A percentile compares a stretch with the other conserved stretches of the same genome.
Evolutionary conservation across 176 grass and related monocot species (phyloP).

Genomic region (Musa itinerans): DNA sequence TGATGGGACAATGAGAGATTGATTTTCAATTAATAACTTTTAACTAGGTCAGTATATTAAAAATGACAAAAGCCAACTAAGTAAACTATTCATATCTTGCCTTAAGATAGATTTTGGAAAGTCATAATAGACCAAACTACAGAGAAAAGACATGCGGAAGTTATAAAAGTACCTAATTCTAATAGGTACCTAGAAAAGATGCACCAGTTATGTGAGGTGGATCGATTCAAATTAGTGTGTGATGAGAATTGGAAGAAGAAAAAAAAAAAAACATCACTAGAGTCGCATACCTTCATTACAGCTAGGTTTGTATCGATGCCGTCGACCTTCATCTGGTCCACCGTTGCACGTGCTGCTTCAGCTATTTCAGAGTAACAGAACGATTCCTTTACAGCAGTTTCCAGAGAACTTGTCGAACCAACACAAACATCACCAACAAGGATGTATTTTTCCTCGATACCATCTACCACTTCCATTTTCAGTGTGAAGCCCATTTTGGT

Average conservation of each 20-base stretch:
- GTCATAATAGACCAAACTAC: too few species aligned
- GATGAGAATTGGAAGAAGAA: neutral
- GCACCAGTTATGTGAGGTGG: too few species aligned
- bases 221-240: neutral
- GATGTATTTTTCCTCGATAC: constrained; percentile 28
- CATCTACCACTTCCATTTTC: constrained; percentile 14
- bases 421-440: constrained; percentile 40
- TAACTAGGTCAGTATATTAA: too few species aligned
- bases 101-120: too few species aligned
- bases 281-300: constrained; percentile 52
- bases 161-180: too few species aligned
- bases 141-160: too few species aligned
- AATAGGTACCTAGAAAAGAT: too few species aligned
- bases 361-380: constrained; percentile 59
- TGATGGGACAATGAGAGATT: too few species aligned
- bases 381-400: constrained; percentile 70
- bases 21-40: too few species aligned
- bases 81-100: too few species aligned
- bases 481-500: constrained; percentile 47
- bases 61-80: too few species aligned
- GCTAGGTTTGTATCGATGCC: constrained; percentile 66
- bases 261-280: neutral
- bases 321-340: constrained; percentile 75
- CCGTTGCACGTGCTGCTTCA: constrained; percentile 60
- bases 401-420: constrained; percentile 42